phyloP scores from a whole-genome alignment of 2,329 filamentous ascomycete species.

The Neofusicoccum kwambonambiense region DNA sequence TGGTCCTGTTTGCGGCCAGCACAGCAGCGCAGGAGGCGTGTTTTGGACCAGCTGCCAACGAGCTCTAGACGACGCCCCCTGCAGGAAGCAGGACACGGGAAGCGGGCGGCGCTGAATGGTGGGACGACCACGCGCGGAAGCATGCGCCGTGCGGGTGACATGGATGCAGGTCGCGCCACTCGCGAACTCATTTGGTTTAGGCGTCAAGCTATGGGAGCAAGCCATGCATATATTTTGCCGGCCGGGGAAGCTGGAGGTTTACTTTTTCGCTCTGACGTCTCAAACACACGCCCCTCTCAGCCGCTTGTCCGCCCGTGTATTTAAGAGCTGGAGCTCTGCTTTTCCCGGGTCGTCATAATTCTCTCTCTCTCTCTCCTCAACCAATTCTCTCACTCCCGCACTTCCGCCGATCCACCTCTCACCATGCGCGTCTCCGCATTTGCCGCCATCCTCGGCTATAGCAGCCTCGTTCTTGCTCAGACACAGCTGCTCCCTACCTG shows the following conservation, averaged over 20 bases:
- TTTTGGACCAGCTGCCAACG: background rate
- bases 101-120: constrained; percentile 1
- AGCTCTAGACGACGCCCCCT: background rate
- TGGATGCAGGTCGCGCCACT: background rate
- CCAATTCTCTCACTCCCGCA: background rate
- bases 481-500: constrained; percentile 26
- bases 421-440: constrained; percentile 28
- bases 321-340: background rate
- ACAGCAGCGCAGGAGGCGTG: background rate
- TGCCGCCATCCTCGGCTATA: constrained; percentile 24
- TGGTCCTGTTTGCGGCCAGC: background rate
- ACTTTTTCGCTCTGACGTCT: background rate
- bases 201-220: background rate
- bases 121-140: background rate
- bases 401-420: background rate
- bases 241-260: background rate
- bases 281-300: background rate
- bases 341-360: background rate
- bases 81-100: background rate
- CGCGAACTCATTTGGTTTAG: background rate
- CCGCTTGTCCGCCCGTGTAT: background rate
- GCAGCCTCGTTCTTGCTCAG: constrained; percentile 27
- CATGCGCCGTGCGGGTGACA: background rate
- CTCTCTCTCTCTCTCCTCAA: background rate
- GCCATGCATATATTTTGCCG: constrained; percentile 6